Evolutionary conservation across 371 early-diverging fungal genomes (phyloP).

Genomic region (Apophysomyces variabilis): DNA sequence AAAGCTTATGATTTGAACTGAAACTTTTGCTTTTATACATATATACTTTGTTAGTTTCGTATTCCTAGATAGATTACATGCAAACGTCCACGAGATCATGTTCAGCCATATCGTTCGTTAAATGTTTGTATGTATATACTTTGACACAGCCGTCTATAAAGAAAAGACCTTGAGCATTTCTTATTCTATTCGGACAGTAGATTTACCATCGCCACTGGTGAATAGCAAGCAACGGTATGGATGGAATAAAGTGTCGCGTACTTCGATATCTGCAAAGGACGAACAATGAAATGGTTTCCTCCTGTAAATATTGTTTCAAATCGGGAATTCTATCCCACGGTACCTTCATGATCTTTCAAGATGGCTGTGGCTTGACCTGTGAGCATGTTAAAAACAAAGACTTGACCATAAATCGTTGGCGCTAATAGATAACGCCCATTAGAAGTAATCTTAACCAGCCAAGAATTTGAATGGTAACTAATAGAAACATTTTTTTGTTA

Average conservation of each 20-base stretch:
- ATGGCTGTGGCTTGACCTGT: slow-evolving; percentile 77
- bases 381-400: slow-evolving; percentile 78
- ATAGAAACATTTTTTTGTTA: neutral
- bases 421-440: slow-evolving; percentile 88
- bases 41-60: neutral
- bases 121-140: slow-evolving; percentile 31
- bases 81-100: neutral
- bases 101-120: neutral
- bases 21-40: too few species aligned
- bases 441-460: slow-evolving; percentile 85
- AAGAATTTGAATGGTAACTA: slow-evolving; percentile 88
- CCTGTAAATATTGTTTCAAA: too few species aligned
- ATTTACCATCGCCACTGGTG: slow-evolving; percentile 74
- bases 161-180: neutral
- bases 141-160: slow-evolving; percentile 40
- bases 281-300: too few species aligned
- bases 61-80: neutral
- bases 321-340: neutral
- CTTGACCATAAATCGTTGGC: slow-evolving; percentile 86
- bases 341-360: slow-evolving; percentile 82
- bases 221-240: slow-evolving; percentile 70
- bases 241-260: slow-evolving; percentile 81
- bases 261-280: slow-evolving; percentile 42
- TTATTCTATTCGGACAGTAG: neutral
- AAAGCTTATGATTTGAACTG: too few species aligned